A percentile compares a stretch with the other conserved stretches of the same genome.
Evolutionary conservation across 352 stramenopile genomes (phyloP).

Genomic region (Pythium graminicola): DNA sequence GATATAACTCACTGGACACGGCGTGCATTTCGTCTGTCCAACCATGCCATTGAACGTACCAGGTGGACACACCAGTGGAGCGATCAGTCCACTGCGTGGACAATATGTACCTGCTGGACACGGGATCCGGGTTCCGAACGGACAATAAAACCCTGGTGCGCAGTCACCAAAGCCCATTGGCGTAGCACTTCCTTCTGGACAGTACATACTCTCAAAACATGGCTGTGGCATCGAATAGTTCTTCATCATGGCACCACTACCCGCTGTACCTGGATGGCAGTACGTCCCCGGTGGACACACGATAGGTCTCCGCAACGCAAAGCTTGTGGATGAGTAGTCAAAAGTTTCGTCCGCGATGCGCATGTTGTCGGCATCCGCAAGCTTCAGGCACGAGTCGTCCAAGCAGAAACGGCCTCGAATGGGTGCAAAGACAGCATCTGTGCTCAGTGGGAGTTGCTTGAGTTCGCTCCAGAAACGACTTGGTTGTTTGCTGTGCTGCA

Average conservation of each 20-base stretch:
- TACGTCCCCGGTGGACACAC: conserved; percentile 85
- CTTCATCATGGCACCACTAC: conserved; percentile 67
- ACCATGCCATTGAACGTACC: conserved; percentile 93
- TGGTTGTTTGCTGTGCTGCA: conserved; percentile 83
- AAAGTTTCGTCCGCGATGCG: conserved; percentile 70
- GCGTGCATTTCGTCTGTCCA: conserved; percentile 79
- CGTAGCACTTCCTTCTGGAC: conserved; percentile 78
- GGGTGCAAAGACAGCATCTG: conserved; percentile 63
- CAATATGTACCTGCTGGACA: conserved; percentile 93
- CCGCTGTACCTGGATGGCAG: conserved; percentile 85
- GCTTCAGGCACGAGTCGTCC: conserved; percentile 85
- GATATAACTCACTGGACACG: conserved; percentile 90
- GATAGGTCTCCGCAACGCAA: conserved; percentile 76
- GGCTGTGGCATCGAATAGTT: conserved; percentile 87
- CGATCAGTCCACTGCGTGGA: conserved; percentile 66
- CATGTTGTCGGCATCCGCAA: conserved; percentile 81
- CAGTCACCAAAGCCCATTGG: conserved; percentile 84
- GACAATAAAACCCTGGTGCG: conserved; percentile 89
- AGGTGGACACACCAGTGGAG: conserved; percentile 87
- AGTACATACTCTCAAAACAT: conserved; percentile 89
- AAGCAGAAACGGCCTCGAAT: conserved; percentile 92
- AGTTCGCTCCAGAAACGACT: conserved; percentile 93
- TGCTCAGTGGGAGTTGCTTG: conserved; percentile 84
- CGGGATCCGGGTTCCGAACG: conserved; percentile 75
- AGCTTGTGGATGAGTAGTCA: conserved; percentile 72